Evolutionary conservation across 345 rosid genomes (phyloP).

Genomic region (Camelina hispida): DNA sequence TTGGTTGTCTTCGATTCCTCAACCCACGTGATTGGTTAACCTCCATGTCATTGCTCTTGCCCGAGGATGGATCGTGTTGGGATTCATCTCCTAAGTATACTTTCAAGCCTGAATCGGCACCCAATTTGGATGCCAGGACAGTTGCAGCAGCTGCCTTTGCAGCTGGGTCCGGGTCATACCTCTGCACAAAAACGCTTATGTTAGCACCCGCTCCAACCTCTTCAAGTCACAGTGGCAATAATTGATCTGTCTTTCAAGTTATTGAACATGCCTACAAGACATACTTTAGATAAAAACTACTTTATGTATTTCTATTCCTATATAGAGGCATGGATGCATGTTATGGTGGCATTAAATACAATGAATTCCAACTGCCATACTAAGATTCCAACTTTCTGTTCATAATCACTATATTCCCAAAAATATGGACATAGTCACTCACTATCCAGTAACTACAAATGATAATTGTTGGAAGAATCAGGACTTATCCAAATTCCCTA

Average conservation of each 20-base stretch:
- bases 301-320: constrained; percentile 1
- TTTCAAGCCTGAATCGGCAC: constrained; percentile 91
- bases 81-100: constrained; percentile 73
- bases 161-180: constrained; percentile 96
- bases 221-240: constrained; percentile 24
- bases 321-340: background rate
- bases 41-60: constrained; percentile 74
- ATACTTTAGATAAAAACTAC: background rate
- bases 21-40: constrained; percentile 67
- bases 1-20: constrained; percentile 70
- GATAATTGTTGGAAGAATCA: background rate
- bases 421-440: background rate
- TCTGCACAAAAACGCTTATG: constrained; percentile 54
- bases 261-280: background rate
- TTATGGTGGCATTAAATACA: background rate
- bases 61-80: constrained; percentile 49
- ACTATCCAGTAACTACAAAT: constrained; percentile 11
- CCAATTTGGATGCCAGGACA: constrained; percentile 94
- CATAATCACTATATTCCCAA: background rate
- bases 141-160: constrained; percentile 98
- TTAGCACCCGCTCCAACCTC: constrained; percentile 31
- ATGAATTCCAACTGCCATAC: background rate
- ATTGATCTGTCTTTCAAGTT: background rate
- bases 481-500: background rate
- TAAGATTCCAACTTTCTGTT: constrained; percentile 9